Evolutionary conservation across 2,329 filamentous ascomycete genomes (phyloP), one percentile per base, ranked within the genome.

Genomic region (Hypoxylon sp.): DNA sequence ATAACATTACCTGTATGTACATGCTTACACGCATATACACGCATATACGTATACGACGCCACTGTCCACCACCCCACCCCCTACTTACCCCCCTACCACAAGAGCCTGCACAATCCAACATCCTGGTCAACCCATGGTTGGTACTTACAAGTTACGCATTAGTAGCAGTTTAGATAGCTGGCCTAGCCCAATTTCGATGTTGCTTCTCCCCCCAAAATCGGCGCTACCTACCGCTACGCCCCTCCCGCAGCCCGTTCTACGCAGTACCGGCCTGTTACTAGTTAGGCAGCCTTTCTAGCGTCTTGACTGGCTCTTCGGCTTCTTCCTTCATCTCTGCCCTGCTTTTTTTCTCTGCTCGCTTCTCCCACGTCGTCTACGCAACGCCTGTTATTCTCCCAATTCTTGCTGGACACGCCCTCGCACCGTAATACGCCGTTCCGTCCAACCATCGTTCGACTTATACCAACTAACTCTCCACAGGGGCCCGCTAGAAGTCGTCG

Each of bases 371-470:
- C 42, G 32, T 44, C 50, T 51, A 54, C 50, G 45, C 55, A 54
- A 48, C 52, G n/a, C 52, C 42, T n/a, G 51, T 34, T 25, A 6
- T 25, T 25, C 51, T 42, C 12, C 55, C 43, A 42, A 40, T 59
- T 43, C 34, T 50, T 51, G 36, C 61, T 56, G 53, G 52, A 48
- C 52, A 51, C 57, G 30, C 45, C 51, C 57, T 61, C 57, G 58
- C 51, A 62, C 41, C 49, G 35, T 32, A 35, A 29, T 40, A 61
- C 56, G 48, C 60, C 58, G 54, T 57, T 54, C n/a, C 43, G 49
- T 55, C 61, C 59, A 61, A 62, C 58, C 58, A 60, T 62, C 60
- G 53, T 54, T 56, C 56, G 54, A 58, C 60, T 57, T 58, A 34
- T 43, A 40, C 43, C 46, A 51, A 38, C 50, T 9, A 26, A n/a